Evolutionary conservation across 176 grass and related monocot species (phyloP), one percentile per base, ranked within the genome.

Genomic region (sorghum (Sorghum bicolor)): DNA sequence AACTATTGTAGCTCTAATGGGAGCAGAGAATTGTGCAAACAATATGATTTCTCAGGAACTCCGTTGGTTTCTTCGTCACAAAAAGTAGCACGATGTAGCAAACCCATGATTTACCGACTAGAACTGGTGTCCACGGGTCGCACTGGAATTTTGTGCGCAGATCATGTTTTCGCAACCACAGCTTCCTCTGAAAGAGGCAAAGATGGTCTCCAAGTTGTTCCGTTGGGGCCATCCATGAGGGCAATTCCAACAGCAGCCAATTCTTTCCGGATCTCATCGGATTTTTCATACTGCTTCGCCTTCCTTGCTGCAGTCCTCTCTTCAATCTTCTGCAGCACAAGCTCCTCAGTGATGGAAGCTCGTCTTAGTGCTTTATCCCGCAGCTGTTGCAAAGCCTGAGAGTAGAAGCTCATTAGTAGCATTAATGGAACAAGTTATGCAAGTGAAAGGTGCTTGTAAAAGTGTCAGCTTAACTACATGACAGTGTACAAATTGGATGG

Each of bases 181-280:
- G 70, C 76, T 67, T 88, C 87, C 36, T 91, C 66, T 31, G 67
- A 72, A 36, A 88, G 30, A 64, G 93, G 87, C 62, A 87, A 40
- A 4, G 89, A 70, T 10, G 93, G 93, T 69, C 93, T 86, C 96
- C 96, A 99, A 13, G 78, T 84, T 67, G 96, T 99, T 67, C 91
- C 89, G 8, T 89, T 81, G 9, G 87, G 91, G 4, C 84, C 81
- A 29, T 99, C 96, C 96, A 99, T 99, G 33, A 99, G 82, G 0
- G 93, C 85, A 33, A 99, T 89, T 57, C 96, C 96, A 20, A 74
- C 41, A 8, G 86, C 80, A 28, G 87, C 87, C 78, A 98, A 62
- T 74, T 96, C 93, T 73, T 65, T 93, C 67, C 96, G 38, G 37
- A 96, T 96, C 48, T 98, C 91, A 25, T 99, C 96, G 0, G 96